phyloP scores from a whole-genome alignment of 129 eudicot genomes.

The Tanacetum coccineum region DNA sequence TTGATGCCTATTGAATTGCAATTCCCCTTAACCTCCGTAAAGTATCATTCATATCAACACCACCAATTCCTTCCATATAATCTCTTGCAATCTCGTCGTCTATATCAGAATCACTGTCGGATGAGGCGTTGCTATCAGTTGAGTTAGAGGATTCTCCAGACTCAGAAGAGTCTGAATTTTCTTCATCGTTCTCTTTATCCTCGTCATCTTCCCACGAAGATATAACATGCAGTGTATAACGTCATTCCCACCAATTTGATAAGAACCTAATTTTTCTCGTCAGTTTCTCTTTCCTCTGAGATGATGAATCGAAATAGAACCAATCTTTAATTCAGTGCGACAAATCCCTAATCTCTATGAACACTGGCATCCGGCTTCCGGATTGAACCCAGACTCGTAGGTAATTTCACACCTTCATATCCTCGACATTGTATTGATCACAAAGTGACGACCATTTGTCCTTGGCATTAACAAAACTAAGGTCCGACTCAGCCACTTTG shows the following conservation, averaged over 20 bases:
- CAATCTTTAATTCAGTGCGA: constrained; percentile 39
- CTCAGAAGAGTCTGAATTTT: constrained; percentile 47
- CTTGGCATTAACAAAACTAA: constrained; percentile 47
- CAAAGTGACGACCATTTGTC: constrained; percentile 45
- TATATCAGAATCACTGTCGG: constrained; percentile 64
- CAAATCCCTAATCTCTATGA: constrained; percentile 73
- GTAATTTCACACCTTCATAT: constrained; percentile 33
- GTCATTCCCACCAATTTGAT: constrained; percentile 67
- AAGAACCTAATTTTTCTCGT: constrained; percentile 58
- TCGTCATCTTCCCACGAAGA: constrained; percentile 50
- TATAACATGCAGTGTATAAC: constrained; percentile 61
- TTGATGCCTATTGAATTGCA: constrained; percentile 83
- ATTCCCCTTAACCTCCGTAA: constrained; percentile 65
- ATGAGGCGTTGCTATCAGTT: constrained; percentile 57
- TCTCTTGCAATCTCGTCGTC: constrained; percentile 81
- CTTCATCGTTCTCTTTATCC: constrained; percentile 41
- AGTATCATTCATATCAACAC: constrained; percentile 47
- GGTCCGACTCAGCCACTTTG: constrained; percentile 33
- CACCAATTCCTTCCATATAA: constrained; percentile 84
- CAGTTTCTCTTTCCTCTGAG: constrained; percentile 57
- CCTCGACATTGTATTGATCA: constrained; percentile 49
- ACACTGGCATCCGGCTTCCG: constrained; percentile 50
- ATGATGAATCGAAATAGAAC: constrained; percentile 37
- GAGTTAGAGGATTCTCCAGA: constrained; percentile 53
- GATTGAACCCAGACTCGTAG: constrained; percentile 42